Evolutionary conservation across 2,329 filamentous ascomycete genomes (phyloP).

Genomic region (Rutstroemia sp.): DNA sequence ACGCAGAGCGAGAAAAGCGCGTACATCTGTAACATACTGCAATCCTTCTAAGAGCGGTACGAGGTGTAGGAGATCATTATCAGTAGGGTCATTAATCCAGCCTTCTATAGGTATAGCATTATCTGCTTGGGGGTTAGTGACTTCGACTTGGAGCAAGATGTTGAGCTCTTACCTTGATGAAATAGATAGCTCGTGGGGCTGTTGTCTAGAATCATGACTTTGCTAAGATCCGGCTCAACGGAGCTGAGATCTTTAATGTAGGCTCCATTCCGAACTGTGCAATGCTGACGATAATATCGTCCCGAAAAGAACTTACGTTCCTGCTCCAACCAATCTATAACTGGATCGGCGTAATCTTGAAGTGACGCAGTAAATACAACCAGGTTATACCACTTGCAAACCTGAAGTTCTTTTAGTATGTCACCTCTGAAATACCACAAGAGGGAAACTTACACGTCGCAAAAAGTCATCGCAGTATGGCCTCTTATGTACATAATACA

Average conservation of each 20-base stretch:
- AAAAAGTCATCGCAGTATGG: constrained; percentile 96
- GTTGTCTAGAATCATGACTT: constrained; percentile 98
- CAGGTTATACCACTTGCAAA: constrained; percentile 97
- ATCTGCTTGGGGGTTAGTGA: constrained; percentile 46
- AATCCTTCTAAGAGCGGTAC: constrained; percentile 88
- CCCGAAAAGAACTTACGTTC: constrained; percentile 95
- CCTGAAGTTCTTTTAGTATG: constrained; percentile 38
- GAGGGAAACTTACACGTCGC: constrained; percentile 54
- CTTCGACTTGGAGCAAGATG: constrained; percentile 2
- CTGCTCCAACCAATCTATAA: constrained; percentile 96
- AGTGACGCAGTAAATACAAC: constrained; percentile 96
- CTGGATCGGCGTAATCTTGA: constrained; percentile 96
- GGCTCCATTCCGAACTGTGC: constrained; percentile 87
- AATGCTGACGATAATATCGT: constrained; percentile 93
- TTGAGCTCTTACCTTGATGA: constrained; percentile 69
- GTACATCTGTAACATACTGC: constrained; percentile 94
- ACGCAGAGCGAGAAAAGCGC: constrained; percentile 79
- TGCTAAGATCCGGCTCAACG: constrained; percentile 93
- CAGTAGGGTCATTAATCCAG: constrained; percentile 98
- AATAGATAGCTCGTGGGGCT: constrained; percentile 98
- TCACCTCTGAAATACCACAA: neutral
- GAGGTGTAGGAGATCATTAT: constrained; percentile 88
- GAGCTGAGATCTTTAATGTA: constrained; percentile 98
- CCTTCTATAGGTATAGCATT: constrained; percentile 99
- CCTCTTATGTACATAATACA: constrained; percentile 98